These are phyloP conservation scores for Actinomortierella ambigua DNA, from an alignment of 371 early-diverging fungal genomes.

Conservation along the genomic window DNA sequence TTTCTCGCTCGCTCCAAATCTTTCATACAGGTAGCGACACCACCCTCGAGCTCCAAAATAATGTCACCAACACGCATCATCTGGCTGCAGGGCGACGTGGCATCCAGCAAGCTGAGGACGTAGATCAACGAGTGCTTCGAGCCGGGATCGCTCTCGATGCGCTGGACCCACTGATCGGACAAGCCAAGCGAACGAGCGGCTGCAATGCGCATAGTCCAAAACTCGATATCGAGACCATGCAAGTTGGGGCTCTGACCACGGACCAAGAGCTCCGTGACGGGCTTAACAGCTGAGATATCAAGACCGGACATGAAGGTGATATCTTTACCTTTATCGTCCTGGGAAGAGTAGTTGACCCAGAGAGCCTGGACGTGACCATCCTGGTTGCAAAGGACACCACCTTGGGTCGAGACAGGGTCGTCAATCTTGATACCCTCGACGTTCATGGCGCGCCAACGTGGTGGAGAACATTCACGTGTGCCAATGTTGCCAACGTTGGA, in stretches of 20 bases:
- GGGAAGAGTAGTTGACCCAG: slow-evolving; percentile 76
- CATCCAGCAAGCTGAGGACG: slow-evolving; percentile 64
- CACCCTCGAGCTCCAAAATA: slow-evolving; percentile 78
- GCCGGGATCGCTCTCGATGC: slow-evolving; percentile 67
- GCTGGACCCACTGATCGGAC: slow-evolving; percentile 75
- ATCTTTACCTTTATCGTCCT: slow-evolving; percentile 68
- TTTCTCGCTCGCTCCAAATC: slow-evolving; percentile 58
- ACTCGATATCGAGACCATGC: slow-evolving; percentile 70
- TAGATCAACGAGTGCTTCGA: slow-evolving; percentile 72
- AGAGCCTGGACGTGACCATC: slow-evolving; percentile 74
- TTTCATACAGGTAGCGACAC: slow-evolving; percentile 69
- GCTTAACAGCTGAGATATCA: slow-evolving; percentile 48
- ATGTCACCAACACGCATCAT: slow-evolving; percentile 83
- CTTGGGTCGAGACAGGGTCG: slow-evolving; percentile 60
- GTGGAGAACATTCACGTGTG: slow-evolving; percentile 60
- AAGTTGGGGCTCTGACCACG: slow-evolving; percentile 52
- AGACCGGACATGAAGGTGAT: slow-evolving; percentile 70
- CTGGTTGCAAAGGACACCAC: slow-evolving; percentile 73
- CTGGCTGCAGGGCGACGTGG: slow-evolving; percentile 58
- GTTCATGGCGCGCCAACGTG: slow-evolving; percentile 76
- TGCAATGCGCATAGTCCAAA: slow-evolving; percentile 80
- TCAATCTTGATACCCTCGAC: slow-evolving; percentile 78
- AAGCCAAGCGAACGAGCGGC: slow-evolving; percentile 84
- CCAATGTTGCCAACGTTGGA: slow-evolving; percentile 61
- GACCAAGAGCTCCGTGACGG: slow-evolving; percentile 48